Conservation (phyloP, 306 rosid species). For the Trifolium repens region DNA sequence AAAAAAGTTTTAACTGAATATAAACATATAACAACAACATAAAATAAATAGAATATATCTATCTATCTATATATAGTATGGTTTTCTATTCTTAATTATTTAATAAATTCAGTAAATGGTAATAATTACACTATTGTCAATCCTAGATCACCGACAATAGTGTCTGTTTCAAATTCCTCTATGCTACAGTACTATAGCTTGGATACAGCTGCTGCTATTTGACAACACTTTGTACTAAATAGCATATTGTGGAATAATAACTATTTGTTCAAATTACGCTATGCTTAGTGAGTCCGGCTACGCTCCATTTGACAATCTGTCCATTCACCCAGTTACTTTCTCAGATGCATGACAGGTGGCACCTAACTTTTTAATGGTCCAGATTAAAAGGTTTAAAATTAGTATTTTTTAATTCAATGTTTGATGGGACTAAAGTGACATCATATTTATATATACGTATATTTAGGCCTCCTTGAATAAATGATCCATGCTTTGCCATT, state of each 20-base stretch:
- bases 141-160: neutral
- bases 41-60: neutral
- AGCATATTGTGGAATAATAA: neutral
- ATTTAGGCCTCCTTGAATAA: neutral
- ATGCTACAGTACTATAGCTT: neutral
- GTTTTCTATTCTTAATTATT: neutral
- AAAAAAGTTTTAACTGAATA: neutral
- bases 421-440: slow-evolving; percentile 1
- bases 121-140: neutral
- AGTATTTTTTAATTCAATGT: neutral
- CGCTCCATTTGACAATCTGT: too few species aligned
- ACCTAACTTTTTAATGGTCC: too few species aligned
- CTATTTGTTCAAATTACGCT: neutral
- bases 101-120: neutral
- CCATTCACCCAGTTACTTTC: too few species aligned
- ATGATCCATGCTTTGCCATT: neutral
- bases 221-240: slow-evolving; percentile 7
- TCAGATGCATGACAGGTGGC: too few species aligned
- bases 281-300: neutral
- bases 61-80: neutral
- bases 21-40: neutral
- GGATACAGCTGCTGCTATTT: neutral
- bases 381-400: too few species aligned
- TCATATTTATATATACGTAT: neutral
- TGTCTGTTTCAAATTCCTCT: neutral